Conservation (phyloP, 768 basidiomycete genomes). For the Podaxis sp. region DNA sequence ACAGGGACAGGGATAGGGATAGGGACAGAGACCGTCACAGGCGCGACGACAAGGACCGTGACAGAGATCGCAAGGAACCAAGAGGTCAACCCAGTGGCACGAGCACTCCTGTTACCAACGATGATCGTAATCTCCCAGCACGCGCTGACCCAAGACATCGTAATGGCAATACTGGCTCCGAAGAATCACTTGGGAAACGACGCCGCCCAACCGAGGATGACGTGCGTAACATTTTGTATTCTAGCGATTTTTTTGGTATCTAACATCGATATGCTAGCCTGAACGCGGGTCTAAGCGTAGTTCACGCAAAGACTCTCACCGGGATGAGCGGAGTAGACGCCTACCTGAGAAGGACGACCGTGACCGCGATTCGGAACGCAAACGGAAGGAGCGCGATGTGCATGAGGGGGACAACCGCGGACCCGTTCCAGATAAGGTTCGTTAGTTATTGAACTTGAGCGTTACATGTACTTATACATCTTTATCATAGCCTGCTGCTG, state of each 20-base stretch:
- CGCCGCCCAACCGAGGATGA: constrained; percentile 71
- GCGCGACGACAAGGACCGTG: constrained; percentile 62
- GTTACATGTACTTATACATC: constrained; percentile 1
- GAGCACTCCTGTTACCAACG: constrained; percentile 32
- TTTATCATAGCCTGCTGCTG: constrained; percentile 12
- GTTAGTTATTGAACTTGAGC: not conserved
- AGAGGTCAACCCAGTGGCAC: constrained; percentile 43
- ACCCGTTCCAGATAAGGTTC: constrained; percentile 61
- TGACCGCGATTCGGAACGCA: constrained; percentile 47
- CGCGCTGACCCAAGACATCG: constrained; percentile 65
- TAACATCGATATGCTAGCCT: constrained; percentile 38
- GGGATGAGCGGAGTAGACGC: constrained; percentile 71
- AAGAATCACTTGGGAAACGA: constrained; percentile 74
- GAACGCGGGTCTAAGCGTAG: constrained; percentile 80
- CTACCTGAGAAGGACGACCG: constrained; percentile 65
- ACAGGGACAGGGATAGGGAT: constrained; percentile 56
- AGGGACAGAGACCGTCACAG: constrained; percentile 56
- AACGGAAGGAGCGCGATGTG: constrained; percentile 51
- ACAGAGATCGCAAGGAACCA: constrained; percentile 61
- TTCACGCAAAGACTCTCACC: constrained; percentile 74
- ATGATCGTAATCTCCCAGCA: constrained; percentile 55
- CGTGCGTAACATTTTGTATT: constrained; percentile 38
- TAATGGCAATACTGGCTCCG: constrained; percentile 36
- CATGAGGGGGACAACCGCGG: constrained; percentile 48
- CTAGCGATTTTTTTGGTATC: not conserved